Percentiles rank a stretch among this genome's conserved stretches.
Conservation (phyloP, 768 basidiomycete species). For the Rubroboletus pulcherrimus region DNA sequence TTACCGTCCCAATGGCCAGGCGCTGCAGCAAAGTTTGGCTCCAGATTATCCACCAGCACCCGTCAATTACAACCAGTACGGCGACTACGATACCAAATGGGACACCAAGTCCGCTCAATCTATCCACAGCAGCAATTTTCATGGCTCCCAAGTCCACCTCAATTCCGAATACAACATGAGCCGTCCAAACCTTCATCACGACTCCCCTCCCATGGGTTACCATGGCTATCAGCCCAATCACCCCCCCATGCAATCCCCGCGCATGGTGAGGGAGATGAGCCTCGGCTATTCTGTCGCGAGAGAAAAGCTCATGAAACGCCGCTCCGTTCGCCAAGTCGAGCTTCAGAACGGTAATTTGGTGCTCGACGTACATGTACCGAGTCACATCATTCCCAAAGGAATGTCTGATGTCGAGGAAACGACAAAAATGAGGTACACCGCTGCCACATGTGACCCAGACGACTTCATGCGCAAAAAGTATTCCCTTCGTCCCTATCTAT, state of each 20-base stretch:
- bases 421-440: constrained; percentile 84
- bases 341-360: constrained; percentile 82
- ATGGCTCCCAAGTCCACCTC: constrained; percentile 71
- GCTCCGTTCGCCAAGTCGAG: constrained; percentile 75
- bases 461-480: constrained; percentile 78
- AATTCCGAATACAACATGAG: constrained; percentile 58
- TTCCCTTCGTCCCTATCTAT: constrained; percentile 74
- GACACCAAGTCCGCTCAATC: constrained; percentile 55
- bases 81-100: constrained; percentile 45
- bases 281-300: constrained; percentile 63
- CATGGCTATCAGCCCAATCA: constrained; percentile 44
- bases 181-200: constrained; percentile 37
- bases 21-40: constrained; percentile 29
- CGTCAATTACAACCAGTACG: constrained; percentile 37
- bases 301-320: constrained; percentile 79
- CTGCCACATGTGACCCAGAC: constrained; percentile 86
- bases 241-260: constrained; percentile 55
- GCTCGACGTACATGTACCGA: constrained; percentile 77
- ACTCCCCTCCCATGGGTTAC: constrained; percentile 48
- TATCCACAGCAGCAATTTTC: constrained; percentile 50
- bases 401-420: constrained; percentile 65
- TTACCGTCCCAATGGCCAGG: constrained; percentile 36
- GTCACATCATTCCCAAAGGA: constrained; percentile 69
- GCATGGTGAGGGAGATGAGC: constrained; percentile 44
- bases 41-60: constrained; percentile 37